Evolutionary conservation across 2,329 filamentous ascomycete species (phyloP), one percentile per base, ranked within the genome.

Genomic region (Claviceps spartinae): DNA sequence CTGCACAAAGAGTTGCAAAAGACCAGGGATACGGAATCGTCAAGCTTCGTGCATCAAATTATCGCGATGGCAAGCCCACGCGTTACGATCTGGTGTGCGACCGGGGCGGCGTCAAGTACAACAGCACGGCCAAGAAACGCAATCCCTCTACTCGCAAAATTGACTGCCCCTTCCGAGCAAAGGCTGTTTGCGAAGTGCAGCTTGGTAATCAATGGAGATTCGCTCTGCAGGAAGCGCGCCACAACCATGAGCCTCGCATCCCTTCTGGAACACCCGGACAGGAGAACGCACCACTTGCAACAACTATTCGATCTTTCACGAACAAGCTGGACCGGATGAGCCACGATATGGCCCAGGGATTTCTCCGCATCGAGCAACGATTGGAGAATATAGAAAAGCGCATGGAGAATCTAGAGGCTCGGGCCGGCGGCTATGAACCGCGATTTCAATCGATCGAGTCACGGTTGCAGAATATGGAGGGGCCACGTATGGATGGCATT

Each of bases 181-280:
- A 82, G 67, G 78, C 78, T 24, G 78, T 82, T 22, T 82, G 78
- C 56, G 78, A 82, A 60, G 78, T 82, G 6, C 77, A 80, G 62
- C 68, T 82, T 11, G 74, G 74, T 43, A 79, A 81, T 55, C 78
- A 81, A 63, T 82, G 78, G 78, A 76, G 78, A n/a, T 82, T 82
- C 56, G 75, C 74, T 7, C 73, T 82, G 11, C 78, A 81, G 54
- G 76, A 80, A 52, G 63, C 71, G n/a, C 70, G 77, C 14, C 78
- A 82, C 61, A 82, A 82, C 62, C 78, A 82, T 61, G 78, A 81
- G 58, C 74, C 78, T 36, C 75, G 78, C 54, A 66, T 78, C 48
- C 71, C 76, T 8, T 72, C 76, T 18, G 75, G 73, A 38, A 70
- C 72, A 1, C 72, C 76, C 1, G 76, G 77, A 26, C 74, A 78